A percentile compares a stretch with the other conserved stretches of the same genome.
phyloP scores from a whole-genome alignment of 2,329 filamentous ascomycete species.

The Talaromyces rugulosus region DNA sequence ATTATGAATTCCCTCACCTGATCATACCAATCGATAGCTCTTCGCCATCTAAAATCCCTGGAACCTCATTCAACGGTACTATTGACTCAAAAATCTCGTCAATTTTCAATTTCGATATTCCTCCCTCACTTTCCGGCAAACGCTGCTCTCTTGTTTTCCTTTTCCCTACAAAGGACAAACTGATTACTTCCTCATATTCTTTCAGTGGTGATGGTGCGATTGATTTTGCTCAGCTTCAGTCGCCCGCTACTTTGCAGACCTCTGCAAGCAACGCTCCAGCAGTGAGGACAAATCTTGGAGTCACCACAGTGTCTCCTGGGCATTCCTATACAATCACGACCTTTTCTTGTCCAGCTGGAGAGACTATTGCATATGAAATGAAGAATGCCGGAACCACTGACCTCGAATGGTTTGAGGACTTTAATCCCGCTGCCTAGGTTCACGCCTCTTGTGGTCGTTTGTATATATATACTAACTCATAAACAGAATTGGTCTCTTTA shows the following conservation, averaged over 20 bases:
- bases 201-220: conserved; percentile 53
- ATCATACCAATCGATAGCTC: conserved; percentile 58
- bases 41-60: conserved; percentile 48
- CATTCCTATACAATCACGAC: conserved; percentile 51
- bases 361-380: conserved; percentile 52
- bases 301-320: conserved; percentile 48
- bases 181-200: conserved; percentile 57
- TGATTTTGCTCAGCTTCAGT: conserved; percentile 49
- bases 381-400: conserved; percentile 47
- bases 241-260: conserved; percentile 45
- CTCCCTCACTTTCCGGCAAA: conserved; percentile 49
- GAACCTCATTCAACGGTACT: conserved; percentile 54
- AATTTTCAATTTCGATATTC: conserved; percentile 69
- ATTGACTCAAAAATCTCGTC: conserved; percentile 51
- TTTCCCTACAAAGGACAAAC: conserved; percentile 53
- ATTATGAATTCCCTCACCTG: conserved; percentile 57
- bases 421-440: conserved; percentile 49
- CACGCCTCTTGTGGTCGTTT: not conserved
- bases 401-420: conserved; percentile 63
- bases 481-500: conserved; percentile 36
- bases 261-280: conserved; percentile 52
- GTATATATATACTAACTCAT: conserved; percentile 15
- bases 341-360: conserved; percentile 53
- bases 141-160: conserved; percentile 64
- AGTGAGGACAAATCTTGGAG: conserved; percentile 42